phyloP scores from a whole-genome alignment of 495 filamentous ascomycete genomes.

The Daldinia grandis region DNA sequence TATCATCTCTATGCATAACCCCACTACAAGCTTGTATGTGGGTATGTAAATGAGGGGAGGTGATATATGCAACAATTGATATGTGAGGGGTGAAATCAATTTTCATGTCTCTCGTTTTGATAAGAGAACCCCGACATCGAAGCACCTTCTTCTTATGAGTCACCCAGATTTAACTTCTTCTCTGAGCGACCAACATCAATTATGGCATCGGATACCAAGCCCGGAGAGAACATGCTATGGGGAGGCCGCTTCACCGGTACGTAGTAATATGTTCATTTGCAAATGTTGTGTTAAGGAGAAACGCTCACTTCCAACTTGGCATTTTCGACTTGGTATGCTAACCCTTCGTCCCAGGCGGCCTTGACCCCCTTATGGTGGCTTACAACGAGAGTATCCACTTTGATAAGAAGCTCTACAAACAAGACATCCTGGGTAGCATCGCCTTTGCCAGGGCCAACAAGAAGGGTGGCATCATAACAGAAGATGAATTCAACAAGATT shows the following conservation, averaged over 20 bases:
- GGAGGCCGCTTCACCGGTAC: slow-evolving; percentile 82
- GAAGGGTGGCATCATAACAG: slow-evolving; percentile 76
- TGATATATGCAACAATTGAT: slow-evolving; percentile 30
- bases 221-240: slow-evolving; percentile 73
- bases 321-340: no score
- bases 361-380: slow-evolving; percentile 87
- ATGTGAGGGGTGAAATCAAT: slow-evolving; percentile 11
- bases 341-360: slow-evolving; percentile 62
- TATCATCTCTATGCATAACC: neutral
- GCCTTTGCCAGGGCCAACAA: slow-evolving; percentile 88
- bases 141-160: slow-evolving; percentile 22
- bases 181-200: neutral
- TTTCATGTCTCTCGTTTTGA: slow-evolving; percentile 14
- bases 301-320: no score
- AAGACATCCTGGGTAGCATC: slow-evolving; percentile 83
- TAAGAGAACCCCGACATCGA: slow-evolving; percentile 22
- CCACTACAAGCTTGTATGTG: neutral
- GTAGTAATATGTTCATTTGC: slow-evolving; percentile 27
- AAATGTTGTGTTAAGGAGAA: neutral
- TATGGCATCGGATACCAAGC: slow-evolving; percentile 31
- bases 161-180: neutral
- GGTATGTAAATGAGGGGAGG: neutral
- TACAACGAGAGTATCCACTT: slow-evolving; percentile 90
- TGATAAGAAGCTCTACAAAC: slow-evolving; percentile 81
- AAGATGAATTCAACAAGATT: slow-evolving; percentile 78